Conservation (phyloP, 305 asterid genomes). For the Euphrasia arctica region DNA sequence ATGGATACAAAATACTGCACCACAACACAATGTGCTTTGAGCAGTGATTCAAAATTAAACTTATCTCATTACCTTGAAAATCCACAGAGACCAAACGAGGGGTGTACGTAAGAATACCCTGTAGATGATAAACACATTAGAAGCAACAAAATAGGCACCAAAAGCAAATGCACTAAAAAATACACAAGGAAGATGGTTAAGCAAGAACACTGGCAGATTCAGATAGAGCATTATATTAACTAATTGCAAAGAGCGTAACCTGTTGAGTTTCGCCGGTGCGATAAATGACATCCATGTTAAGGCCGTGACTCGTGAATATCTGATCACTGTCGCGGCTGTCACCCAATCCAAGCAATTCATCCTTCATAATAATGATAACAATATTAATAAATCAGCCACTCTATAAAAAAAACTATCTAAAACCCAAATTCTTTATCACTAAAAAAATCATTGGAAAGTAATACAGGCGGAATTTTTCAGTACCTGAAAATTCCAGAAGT, state of each 20-base stretch:
- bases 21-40: slow-evolving; percentile 7
- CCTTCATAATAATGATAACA: slow-evolving; percentile 45
- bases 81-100: slow-evolving; percentile 85
- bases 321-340: slow-evolving; percentile 51
- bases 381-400: slow-evolving; percentile 13
- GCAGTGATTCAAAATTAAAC: slow-evolving; percentile 16
- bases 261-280: slow-evolving; percentile 86
- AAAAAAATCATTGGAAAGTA: not conserved
- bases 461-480: not conserved
- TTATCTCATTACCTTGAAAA: slow-evolving; percentile 57
- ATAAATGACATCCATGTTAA: slow-evolving; percentile 78
- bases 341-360: slow-evolving; percentile 91
- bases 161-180: slow-evolving; percentile 17
- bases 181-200: not conserved
- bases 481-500: slow-evolving; percentile 98
- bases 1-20: not conserved
- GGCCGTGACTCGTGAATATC: slow-evolving; percentile 55
- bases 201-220: slow-evolving; percentile 8
- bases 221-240: not conserved
- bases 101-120: slow-evolving; percentile 84
- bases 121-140: slow-evolving; percentile 30
- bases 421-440: slow-evolving; percentile 1
- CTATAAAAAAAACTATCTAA: not conserved
- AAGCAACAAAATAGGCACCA: slow-evolving; percentile 11
- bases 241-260: slow-evolving; percentile 36